Evolutionary conservation across 495 filamentous ascomycete species (phyloP).

Genomic region (Evansstolkia leycettana): DNA sequence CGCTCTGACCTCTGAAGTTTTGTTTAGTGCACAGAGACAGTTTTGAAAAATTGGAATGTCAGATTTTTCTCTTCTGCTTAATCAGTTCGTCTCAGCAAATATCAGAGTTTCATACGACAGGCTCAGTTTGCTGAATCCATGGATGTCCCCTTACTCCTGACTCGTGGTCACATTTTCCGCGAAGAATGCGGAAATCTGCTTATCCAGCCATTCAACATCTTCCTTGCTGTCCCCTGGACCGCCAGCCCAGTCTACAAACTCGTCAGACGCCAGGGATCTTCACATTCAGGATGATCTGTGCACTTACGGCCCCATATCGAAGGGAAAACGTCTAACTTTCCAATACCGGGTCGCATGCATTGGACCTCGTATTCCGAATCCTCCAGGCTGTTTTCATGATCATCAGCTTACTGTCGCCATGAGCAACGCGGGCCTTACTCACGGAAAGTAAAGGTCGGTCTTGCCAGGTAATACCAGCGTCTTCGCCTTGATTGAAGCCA

Average conservation of each 20-base stretch:
- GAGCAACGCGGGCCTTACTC: slow-evolving; percentile 12
- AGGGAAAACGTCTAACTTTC: slow-evolving; percentile 43
- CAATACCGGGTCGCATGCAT: slow-evolving; percentile 49
- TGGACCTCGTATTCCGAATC: slow-evolving; percentile 57
- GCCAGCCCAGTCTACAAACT: slow-evolving; percentile 37
- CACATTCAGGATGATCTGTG: slow-evolving; percentile 2
- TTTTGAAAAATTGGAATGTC: too few species aligned
- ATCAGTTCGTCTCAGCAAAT: too few species aligned
- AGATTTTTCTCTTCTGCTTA: too few species aligned
- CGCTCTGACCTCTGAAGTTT: too few species aligned
- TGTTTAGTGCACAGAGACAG: too few species aligned
- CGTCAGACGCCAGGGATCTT: too few species aligned
- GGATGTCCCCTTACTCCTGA: background rate
- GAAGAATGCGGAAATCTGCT: slow-evolving; percentile 41
- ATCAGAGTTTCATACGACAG: background rate
- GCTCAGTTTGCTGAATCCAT: background rate
- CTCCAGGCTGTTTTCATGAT: slow-evolving; percentile 34
- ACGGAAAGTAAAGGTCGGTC: slow-evolving; percentile 67
- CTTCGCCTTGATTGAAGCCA: slow-evolving; percentile 57
- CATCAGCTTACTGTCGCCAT: slow-evolving; percentile 6
- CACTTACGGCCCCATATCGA: slow-evolving; percentile 57
- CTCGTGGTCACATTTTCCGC: slow-evolving; percentile 4
- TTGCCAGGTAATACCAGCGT: slow-evolving; percentile 50
- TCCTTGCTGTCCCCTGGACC: slow-evolving; percentile 51
- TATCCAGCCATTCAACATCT: slow-evolving; percentile 56